Evolutionary conservation across 495 filamentous ascomycete genomes (phyloP).

Genomic region (Hypoxylon cercidicola): DNA sequence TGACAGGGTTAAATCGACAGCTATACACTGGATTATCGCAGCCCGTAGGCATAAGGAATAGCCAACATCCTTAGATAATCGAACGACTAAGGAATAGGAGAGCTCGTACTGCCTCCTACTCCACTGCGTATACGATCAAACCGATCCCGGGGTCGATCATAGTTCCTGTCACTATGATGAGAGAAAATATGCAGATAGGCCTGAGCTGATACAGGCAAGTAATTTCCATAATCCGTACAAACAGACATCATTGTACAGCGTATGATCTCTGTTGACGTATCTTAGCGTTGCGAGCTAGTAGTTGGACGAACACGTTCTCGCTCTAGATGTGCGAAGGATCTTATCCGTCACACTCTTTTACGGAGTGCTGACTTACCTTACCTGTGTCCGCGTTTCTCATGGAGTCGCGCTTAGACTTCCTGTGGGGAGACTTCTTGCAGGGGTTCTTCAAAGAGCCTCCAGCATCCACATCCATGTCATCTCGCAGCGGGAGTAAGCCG

Average conservation of each 20-base stretch:
- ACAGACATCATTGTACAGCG: constrained; percentile 5
- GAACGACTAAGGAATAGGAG: constrained; percentile 15
- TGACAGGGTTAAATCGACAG: background rate
- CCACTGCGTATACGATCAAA: constrained; percentile 24
- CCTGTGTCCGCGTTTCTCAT: constrained; percentile 2
- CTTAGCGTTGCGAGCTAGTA: background rate
- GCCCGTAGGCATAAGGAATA: background rate
- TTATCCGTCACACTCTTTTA: constrained; percentile 8
- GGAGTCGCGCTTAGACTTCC: constrained; percentile 29
- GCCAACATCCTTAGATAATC: constrained; percentile 7
- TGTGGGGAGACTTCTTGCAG: constrained; percentile 22
- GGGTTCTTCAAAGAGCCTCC: constrained; percentile 35
- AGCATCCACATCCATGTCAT: constrained; percentile 27
- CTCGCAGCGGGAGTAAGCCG: constrained; percentile 15
- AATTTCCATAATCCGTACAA: background rate
- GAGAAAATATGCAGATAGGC: constrained; percentile 7
- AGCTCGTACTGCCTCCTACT: background rate
- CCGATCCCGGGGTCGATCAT: constrained; percentile 34
- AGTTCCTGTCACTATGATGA: constrained; percentile 20
- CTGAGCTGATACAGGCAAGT: constrained; percentile 6
- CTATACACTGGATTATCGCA: background rate
- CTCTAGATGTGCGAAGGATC: background rate
- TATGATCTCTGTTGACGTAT: background rate
- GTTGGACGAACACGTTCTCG: constrained; percentile 3
- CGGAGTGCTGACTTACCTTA: constrained; percentile 19